Base-by-base conservation (phyloP, 768 basidiomycete species). In the Megacollybia marginata region DNA sequence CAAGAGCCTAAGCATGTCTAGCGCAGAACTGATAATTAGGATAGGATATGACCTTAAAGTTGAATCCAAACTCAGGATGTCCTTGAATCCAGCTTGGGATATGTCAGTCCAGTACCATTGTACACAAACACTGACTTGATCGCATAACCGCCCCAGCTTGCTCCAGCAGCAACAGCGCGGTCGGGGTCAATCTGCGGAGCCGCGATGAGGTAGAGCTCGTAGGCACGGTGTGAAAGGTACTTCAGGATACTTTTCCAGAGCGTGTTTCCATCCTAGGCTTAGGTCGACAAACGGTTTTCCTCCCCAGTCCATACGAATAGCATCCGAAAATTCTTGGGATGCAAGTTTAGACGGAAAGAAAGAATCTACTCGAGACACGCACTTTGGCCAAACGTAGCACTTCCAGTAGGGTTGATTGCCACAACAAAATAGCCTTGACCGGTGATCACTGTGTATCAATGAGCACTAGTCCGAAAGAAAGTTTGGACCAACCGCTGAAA, bases 341-440 rank as follows among this genome's bases (percentile, higher is more conserved):
- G 33, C 34, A 23, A 40, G 18, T 36, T 11, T 28, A 50, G 13
- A 50, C 44, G 33, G 42, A 40, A 9, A 46, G 12, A 23, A 28
- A 28, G 23, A 28, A 28, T 28, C 23, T 28, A 28, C 23, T 28
- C 6, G 23, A 28, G 23, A 40, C 40, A 55, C 33, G 28, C 57
- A 83, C 88, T 74, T 76, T 95, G 92, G 3, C 92, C 93, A 57
- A 93, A 96, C 0, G 89, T 85, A 3, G 95, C 96, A 23, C 86
- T 89, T 9, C 95, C 95, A 28, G 23, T 2, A 2, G 95, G 95
- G 62, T 98, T 97, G 57, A 96, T 84, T 32, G 85, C 74, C 34
- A 96, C 75, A 10, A 82, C 79, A 57, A 95, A 83, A 66, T 97
- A 99, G 0, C 95, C 92, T 61, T 91, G 88, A 57, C 83, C 80